Base-by-base conservation (phyloP, 441 rosid species). In the Eruca vesicaria region DNA sequence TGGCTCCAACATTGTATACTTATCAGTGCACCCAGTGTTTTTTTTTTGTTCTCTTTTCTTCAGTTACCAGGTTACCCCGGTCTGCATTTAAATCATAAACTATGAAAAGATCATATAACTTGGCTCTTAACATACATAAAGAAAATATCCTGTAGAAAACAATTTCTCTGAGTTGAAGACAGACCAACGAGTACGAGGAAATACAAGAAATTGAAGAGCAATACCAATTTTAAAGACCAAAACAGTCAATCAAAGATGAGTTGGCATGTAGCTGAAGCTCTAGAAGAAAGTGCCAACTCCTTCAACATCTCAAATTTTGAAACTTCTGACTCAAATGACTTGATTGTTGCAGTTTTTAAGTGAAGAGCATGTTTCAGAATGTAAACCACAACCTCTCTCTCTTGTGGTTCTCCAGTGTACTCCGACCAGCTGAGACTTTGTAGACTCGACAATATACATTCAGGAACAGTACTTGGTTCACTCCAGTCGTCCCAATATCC, bases 221-320 rank as follows among this genome's bases (percentile, higher is more conserved):
- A 48, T 12, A 2, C 32, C 1, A 9, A 9, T 8, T 45, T 14
- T 15, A 31, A 14, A 31, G 14, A 62, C 14, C n/a, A 43, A 45
- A n/a, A 60, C 19, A 45, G 28, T 59, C 60, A 36, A 23, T 63
- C 16, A 56, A 73, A 73, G 12, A 64, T n/a, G 58, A 73, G 64
- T 38, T 64, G 45, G 64, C 77, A 73, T 28, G 16, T 6, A 8
- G 64, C 10, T 55, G 70, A 73, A 64, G 77, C 77, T 73, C 77
- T 64, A 6, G 77, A 19, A 38, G 70, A 53, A 26, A 5, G 43
- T 64, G 43, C 57, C 63, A 72, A 38, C 43, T 63, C 70, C 63
- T 72, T 64, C 0, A 63, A 1, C 76, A 72, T 64, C 56, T 53
- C 63, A 5, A 23, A 2, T 28, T 36, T 12, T 12, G 29, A 7